Evolutionary conservation across 345 rosid genomes (phyloP).

Genomic region (Eutrema heterophyllum): DNA sequence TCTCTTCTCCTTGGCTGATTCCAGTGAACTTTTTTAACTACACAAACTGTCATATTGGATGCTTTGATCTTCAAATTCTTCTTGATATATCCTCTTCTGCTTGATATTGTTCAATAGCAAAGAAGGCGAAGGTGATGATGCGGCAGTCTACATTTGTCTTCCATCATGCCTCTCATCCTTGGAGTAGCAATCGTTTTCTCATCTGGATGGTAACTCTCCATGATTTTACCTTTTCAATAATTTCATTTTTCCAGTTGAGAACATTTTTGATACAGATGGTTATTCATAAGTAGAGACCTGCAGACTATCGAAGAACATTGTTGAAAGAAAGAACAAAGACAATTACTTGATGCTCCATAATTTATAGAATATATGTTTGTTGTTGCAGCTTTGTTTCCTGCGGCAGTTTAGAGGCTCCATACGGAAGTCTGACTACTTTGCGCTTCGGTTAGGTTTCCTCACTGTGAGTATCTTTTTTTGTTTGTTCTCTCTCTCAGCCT

Average conservation of each 20-base stretch:
- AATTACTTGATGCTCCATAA: background rate
- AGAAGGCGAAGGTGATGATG: conserved; percentile 59
- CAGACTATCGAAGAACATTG: background rate
- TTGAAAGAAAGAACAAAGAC: background rate
- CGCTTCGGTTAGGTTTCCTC: conserved; percentile 81
- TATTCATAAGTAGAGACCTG: background rate
- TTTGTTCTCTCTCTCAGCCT: background rate
- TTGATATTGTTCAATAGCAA: conserved; percentile 40
- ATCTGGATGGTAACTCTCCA: conserved; percentile 77
- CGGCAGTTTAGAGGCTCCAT: conserved; percentile 77
- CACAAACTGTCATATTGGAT: background rate
- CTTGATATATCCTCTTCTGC: background rate
- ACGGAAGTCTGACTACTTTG: conserved; percentile 79
- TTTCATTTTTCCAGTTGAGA: background rate
- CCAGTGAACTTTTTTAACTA: background rate
- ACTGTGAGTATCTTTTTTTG: conserved; percentile 45
- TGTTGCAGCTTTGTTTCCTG: conserved; percentile 82
- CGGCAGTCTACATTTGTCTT: conserved; percentile 79
- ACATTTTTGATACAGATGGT: background rate
- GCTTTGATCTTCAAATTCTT: background rate
- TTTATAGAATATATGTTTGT: background rate
- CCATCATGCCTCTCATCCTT: conserved; percentile 94
- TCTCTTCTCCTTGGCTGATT: background rate
- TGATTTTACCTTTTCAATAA: background rate
- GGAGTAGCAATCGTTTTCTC: conserved; percentile 84